Evolutionary conservation across 331 rosid species (phyloP), one percentile per base, ranked within the genome.

Genomic region (Erythrophleum ivorense): DNA sequence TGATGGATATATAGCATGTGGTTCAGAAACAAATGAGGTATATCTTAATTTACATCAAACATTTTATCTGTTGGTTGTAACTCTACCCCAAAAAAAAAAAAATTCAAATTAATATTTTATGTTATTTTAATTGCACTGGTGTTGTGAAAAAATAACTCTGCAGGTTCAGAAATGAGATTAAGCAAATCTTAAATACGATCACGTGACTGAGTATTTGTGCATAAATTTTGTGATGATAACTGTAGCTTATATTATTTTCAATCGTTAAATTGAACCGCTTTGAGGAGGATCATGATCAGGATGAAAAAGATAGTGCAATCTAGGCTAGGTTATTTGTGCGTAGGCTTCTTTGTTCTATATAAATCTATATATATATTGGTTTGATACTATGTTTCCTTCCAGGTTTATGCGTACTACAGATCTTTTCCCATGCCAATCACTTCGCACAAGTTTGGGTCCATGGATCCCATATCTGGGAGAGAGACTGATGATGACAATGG

Each of bases 11-110:
- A 91, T 96, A 64, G 89, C 98, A 11, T 96, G 99, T 60, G 99
- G 99, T 83, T 96, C 99, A 79, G 99, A 96, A 91, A 89, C 98
- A 73, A 96, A 96, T 73, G 97, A 96, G 97, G 98, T 96, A 92
- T 60, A 64, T 75, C 73, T 74, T 62, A 70, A 21, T 81, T 85
- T 79, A 60, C 72, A n/a, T 36, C 18, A 15, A 46, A 70, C 64
- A 40, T 59, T 67, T 40, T 13, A 67, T 72, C n/a, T 21, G 54
- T 55, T 34, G n/a, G 16, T 14, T 50, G 16, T 53, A 58, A 84
- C 69, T 73, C 50, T 3, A 19, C 16, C 46, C 43, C 21, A 79
- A 18, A 34, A 24, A 29, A 57, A n/a, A n/a, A 19, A 55, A 11
- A 14, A 63, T 76, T 71, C 50, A 72, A 62, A 31, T 76, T 33